Evolutionary conservation across 2,329 filamentous ascomycete genomes (phyloP).

Genomic region (Keithomyces neogunnii): DNA sequence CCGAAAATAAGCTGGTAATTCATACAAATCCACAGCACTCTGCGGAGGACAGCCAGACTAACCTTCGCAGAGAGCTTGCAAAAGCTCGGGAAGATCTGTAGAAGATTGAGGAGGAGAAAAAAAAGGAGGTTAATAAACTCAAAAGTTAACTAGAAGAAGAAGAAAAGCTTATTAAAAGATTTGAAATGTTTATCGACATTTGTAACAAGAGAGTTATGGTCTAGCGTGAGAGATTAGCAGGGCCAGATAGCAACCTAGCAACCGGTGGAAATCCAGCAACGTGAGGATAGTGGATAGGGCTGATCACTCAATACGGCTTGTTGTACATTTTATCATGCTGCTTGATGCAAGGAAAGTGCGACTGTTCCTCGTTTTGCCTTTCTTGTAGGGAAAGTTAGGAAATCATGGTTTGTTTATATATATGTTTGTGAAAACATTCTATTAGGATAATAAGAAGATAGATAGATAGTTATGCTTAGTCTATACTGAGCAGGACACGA

Average conservation of each 20-base stretch:
- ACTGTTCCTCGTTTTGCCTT: background rate
- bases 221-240: constrained; percentile 44
- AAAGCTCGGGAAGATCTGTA: constrained; percentile 49
- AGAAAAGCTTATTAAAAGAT: constrained; percentile 52
- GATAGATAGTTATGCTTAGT: too few relatives aligned
- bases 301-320: background rate
- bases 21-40: constrained; percentile 58
- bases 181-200: constrained; percentile 63
- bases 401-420: too few relatives aligned
- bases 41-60: constrained; percentile 53
- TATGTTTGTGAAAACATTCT: too few relatives aligned
- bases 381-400: background rate
- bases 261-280: constrained; percentile 17
- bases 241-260: constrained; percentile 17
- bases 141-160: constrained; percentile 54
- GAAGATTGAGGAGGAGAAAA: constrained; percentile 45
- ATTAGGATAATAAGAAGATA: too few relatives aligned
- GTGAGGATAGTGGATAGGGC: constrained; percentile 3
- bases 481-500: too few relatives aligned
- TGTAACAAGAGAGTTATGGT: constrained; percentile 60
- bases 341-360: background rate
- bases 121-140: constrained; percentile 50
- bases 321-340: background rate
- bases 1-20: constrained; percentile 54
- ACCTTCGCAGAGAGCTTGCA: constrained; percentile 51